These are phyloP conservation scores for Trametes polyzona DNA, from an alignment of 1,284 basidiomycete species.

Conservation along the genomic window DNA sequence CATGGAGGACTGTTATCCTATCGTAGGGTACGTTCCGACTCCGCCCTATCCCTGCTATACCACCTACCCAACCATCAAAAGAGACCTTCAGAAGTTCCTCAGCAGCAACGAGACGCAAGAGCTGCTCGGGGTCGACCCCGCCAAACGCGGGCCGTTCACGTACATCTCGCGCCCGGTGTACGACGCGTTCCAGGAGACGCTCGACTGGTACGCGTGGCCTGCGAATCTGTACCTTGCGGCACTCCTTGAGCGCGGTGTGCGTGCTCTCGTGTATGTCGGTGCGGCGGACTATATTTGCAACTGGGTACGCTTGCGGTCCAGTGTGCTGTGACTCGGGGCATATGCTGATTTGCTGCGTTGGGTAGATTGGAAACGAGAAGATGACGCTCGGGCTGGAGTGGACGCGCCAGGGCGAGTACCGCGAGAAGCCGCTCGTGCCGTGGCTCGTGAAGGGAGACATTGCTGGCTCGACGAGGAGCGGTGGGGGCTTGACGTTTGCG, in stretches of 20 bases:
- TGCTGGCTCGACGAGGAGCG: slow-evolving; percentile 61
- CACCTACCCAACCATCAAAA: slow-evolving; percentile 25
- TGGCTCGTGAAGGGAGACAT: slow-evolving; percentile 59
- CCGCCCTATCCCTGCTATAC: background rate
- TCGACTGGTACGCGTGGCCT: slow-evolving; percentile 47
- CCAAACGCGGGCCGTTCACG: slow-evolving; percentile 47
- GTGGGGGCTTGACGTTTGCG: slow-evolving; percentile 64
- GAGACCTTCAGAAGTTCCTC: slow-evolving; percentile 58
- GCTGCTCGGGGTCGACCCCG: slow-evolving; percentile 62
- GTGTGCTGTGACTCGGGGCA: background rate
- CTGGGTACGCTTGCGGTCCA: slow-evolving; percentile 47
- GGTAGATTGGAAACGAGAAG: slow-evolving; percentile 54
- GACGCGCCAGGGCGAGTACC: slow-evolving; percentile 58
- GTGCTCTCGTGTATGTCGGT: slow-evolving; percentile 77
- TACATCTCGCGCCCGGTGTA: slow-evolving; percentile 49
- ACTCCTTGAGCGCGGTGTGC: slow-evolving; percentile 75
- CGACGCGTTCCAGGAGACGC: slow-evolving; percentile 40
- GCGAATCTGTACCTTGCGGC: slow-evolving; percentile 63
- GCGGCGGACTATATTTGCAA: slow-evolving; percentile 78
- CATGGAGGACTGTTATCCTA: slow-evolving; percentile 35
- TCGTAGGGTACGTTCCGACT: slow-evolving; percentile 20
- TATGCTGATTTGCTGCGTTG: background rate
- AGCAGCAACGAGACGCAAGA: slow-evolving; percentile 54
- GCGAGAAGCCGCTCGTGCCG: slow-evolving; percentile 46
- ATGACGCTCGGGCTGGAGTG: slow-evolving; percentile 66